Evolutionary conservation across 257 asterid species (phyloP).

Genomic region (Scutellaria galericulata): DNA sequence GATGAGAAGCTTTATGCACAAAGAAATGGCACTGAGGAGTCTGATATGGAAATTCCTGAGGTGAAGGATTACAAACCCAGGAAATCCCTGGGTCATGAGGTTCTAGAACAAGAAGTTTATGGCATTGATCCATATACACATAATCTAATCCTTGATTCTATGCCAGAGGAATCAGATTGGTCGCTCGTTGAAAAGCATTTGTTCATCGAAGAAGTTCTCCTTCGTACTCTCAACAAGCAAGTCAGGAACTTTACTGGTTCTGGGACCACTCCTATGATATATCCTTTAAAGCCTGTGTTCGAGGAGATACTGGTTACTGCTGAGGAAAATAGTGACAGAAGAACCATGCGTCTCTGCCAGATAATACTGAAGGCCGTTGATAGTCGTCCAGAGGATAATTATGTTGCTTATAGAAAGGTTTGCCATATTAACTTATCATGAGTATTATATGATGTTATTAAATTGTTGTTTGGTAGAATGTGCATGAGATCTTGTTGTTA

Average conservation of each 20-base stretch:
- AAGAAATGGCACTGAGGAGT: constrained; percentile 94
- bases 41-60: constrained; percentile 99
- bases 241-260: constrained; percentile 85
- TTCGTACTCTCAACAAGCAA: constrained; percentile 78
- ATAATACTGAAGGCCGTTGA: constrained; percentile 78
- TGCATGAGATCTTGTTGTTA: not conserved
- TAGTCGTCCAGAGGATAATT: constrained; percentile 87
- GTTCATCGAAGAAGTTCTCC: constrained; percentile 94
- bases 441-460: constrained; percentile 7
- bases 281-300: constrained; percentile 81
- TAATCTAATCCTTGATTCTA: constrained; percentile 97
- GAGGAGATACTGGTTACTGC: constrained; percentile 72
- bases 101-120: constrained; percentile 97
- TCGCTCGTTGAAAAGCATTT: constrained; percentile 77
- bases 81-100: constrained; percentile 85
- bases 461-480: constrained; percentile 18
- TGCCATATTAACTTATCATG: constrained; percentile 18
- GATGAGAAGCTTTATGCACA: constrained; percentile 80
- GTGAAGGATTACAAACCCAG: constrained; percentile 95
- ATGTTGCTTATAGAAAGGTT: constrained; percentile 98
- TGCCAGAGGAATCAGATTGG: constrained; percentile 95
- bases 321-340: constrained; percentile 63
- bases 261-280: constrained; percentile 91
- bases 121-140: constrained; percentile 98
- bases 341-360: constrained; percentile 70